phyloP scores from a whole-genome alignment of 371 early-diverging fungal species.

The Mucor circinelloides region DNA sequence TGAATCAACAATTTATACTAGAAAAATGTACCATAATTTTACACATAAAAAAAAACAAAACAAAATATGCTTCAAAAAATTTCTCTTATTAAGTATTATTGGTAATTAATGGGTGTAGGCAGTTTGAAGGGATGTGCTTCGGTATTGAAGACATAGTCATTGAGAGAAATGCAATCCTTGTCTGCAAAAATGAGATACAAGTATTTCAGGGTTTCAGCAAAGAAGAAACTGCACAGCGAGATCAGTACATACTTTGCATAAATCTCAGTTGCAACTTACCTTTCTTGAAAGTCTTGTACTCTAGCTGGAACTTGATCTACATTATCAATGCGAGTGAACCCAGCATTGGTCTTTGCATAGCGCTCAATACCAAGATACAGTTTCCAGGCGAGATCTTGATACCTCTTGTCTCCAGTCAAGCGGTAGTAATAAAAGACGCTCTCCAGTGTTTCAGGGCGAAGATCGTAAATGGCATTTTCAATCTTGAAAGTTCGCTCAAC shows the following conservation, averaged over 20 bases:
- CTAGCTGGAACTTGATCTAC: constrained; percentile 42
- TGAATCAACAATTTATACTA: not conserved
- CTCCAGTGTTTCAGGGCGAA: constrained; percentile 78
- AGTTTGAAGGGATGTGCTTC: constrained; percentile 74
- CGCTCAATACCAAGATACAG: constrained; percentile 64
- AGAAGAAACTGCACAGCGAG: constrained; percentile 62
- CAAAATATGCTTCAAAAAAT: not conserved
- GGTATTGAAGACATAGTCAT: constrained; percentile 75
- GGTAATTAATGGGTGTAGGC: constrained; percentile 13
- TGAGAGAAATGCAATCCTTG: constrained; percentile 56
- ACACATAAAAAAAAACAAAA: not conserved
- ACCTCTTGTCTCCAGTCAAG: constrained; percentile 65
- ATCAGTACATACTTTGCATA: not conserved
- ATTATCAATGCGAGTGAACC: constrained; percentile 58
- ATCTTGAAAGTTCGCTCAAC: constrained; percentile 13
- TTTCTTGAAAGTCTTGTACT: constrained; percentile 47
- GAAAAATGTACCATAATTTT: constrained; percentile 7
- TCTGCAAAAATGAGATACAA: constrained; percentile 81
- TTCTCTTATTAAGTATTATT: constrained; percentile 5
- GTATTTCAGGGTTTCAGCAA: constrained; percentile 92
- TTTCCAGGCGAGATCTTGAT: constrained; percentile 66
- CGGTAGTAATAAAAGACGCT: constrained; percentile 73
- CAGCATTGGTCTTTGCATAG: constrained; percentile 51
- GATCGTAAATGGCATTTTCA: constrained; percentile 32
- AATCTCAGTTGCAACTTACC: constrained; percentile 16